These are phyloP conservation scores for Diaporthe eres DNA, from an alignment of 2,329 filamentous ascomycete species.

Conservation along the genomic window DNA sequence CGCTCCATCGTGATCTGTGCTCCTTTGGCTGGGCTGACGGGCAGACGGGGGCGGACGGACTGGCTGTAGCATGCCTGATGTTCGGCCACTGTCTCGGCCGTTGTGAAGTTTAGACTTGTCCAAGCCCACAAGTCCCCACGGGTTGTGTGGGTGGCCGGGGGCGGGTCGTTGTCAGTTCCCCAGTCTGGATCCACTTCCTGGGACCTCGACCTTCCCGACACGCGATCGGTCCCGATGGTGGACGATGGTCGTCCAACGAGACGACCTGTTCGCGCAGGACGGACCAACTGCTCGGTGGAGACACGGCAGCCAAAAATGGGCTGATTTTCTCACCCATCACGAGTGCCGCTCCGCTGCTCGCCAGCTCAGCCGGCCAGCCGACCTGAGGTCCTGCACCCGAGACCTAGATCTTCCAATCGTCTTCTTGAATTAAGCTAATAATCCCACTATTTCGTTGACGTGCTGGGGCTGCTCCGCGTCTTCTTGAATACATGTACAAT, in stretches of 20 bases:
- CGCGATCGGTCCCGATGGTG: constrained; percentile 2
- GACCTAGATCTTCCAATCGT: constrained; percentile 21
- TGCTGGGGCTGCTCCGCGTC: constrained; percentile 30
- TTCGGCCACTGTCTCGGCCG: constrained; percentile 1
- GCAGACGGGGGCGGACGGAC: not conserved
- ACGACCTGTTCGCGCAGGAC: constrained; percentile 11
- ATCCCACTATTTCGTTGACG: constrained; percentile 33
- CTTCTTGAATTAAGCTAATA: constrained; percentile 37
- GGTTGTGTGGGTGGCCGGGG: constrained; percentile 31
- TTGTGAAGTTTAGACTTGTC: constrained; percentile 5
- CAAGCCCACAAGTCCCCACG: constrained; percentile 23
- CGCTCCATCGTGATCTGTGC: constrained; percentile 25
- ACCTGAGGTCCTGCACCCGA: not conserved
- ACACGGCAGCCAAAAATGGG: constrained; percentile 6
- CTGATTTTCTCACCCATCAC: constrained; percentile 25
- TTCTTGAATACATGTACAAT: constrained; percentile 25
- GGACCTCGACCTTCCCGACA: constrained; percentile 10
- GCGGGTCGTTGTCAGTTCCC: constrained; percentile 30
- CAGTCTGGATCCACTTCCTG: constrained; percentile 5
- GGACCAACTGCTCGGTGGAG: constrained; percentile 21
- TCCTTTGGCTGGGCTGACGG: not conserved
- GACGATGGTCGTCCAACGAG: constrained; percentile 5
- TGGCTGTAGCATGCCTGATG: not conserved
- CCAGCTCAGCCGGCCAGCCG: constrained; percentile 9
- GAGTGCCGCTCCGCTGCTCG: not conserved